Evolutionary conservation across 352 stramenopile species (phyloP).

Genomic region (Globisporangium splendens): DNA sequence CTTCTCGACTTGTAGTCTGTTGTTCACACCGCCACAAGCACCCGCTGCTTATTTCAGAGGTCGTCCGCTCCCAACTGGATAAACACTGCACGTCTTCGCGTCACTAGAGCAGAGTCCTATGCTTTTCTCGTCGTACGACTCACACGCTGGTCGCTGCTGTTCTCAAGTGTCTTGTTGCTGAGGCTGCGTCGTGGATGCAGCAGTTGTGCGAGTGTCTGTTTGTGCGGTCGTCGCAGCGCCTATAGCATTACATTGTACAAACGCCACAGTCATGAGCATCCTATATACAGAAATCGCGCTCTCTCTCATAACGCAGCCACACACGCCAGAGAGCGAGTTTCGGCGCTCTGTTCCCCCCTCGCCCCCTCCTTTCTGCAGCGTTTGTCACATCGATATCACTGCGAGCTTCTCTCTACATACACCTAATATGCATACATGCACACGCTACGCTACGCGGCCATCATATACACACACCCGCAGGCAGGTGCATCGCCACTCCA

Average conservation of each 20-base stretch:
- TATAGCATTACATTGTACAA: not conserved
- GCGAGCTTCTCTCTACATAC: not conserved
- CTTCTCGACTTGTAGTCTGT: not conserved
- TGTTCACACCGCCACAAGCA: no score
- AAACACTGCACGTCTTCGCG: conserved; percentile 2
- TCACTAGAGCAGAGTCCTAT: conserved; percentile 2
- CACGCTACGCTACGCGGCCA: not conserved
- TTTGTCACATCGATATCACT: conserved; percentile 5
- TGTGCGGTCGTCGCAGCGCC: no score
- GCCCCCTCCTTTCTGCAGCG: conserved; percentile 1
- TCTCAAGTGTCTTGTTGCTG: not conserved
- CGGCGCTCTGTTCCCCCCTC: conserved; percentile 3
- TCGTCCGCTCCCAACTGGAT: conserved; percentile 9
- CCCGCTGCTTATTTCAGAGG: not conserved
- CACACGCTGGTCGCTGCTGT: no score
- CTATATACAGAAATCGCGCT: conserved; percentile 7
- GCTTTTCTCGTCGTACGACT: no score
- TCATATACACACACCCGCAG: no score
- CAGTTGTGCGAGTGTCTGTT: no score
- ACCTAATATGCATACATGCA: not conserved
- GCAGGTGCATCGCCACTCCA: no score
- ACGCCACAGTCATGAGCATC: not conserved
- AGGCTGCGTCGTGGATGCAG: no score
- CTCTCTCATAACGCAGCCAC: not conserved
- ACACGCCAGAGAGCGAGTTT: conserved; percentile 17